Evolutionary conservation across 108 stramenopile genomes (phyloP), one percentile per base, ranked within the genome.

Genomic region (Pseudonitzschia delicatissima): DNA sequence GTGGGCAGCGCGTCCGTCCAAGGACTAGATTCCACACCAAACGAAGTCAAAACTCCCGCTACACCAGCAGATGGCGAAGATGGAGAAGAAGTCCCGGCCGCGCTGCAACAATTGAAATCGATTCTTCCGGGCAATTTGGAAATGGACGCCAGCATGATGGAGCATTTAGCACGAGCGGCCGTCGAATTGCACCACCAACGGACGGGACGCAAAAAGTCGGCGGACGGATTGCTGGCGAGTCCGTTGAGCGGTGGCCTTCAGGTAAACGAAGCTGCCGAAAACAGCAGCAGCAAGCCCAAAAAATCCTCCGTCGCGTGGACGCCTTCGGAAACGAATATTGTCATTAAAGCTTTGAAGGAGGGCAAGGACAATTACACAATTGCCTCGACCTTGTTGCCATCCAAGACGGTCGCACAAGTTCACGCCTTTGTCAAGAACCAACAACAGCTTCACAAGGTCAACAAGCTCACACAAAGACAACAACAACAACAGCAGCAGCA

Each of bases 131-230:
- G 68, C 2, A 64, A 79, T 58, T 70, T 83, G 37, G 80, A 83
- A 57, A 68, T 82, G 75, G 80, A 80, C 57, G 72, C 75, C 0
- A 78, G 76, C 63, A 82, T 88, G 81, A 87, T 90, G 79, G 93
- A 94, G 57, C 82, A 91, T 40, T 76, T 94, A 52, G 93, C 92
- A 17, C 80, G 86, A 6, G 79, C 86, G 4, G 90, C 86, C 7
- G 87, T 87, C 68, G 87, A 91, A 77, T 57, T 94, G 57, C 93
- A 94, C 66, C 84, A 87, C 64, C 77, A 87, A 68, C 73, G 89
- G n/a, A 91, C 93, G 2, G 89, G 89, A 12, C 67, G 81, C 39
- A 85, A 85, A 45, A 85, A 85, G 61, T 75, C 79, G 21, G 83
- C 65, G 5, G 74, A 69, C 29, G 74, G 74, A 7, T 57, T 76